Conservation (phyloP, 202 grass and related monocot species). For the Setaria viridis region DNA sequence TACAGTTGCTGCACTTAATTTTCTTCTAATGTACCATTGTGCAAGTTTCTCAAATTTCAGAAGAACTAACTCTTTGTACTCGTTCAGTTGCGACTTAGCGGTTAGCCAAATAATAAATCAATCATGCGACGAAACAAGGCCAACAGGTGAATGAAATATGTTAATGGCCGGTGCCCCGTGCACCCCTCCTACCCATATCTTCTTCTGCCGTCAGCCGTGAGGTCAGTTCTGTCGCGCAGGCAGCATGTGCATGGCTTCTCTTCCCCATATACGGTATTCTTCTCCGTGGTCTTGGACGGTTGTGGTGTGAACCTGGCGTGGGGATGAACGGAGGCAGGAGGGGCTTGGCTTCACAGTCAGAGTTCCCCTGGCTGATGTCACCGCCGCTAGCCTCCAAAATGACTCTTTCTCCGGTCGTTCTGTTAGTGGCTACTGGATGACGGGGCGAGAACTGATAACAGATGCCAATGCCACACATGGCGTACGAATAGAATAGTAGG, state of each 20-base stretch:
- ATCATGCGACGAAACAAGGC: background rate
- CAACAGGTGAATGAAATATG: background rate
- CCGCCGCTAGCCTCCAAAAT: background rate
- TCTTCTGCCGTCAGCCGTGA: background rate
- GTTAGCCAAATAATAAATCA: no score
- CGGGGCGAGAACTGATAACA: no score
- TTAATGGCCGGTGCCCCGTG: background rate
- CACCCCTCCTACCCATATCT: background rate
- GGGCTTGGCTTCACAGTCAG: background rate
- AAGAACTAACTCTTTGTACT: no score
- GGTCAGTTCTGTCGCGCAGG: background rate
- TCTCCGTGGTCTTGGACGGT: background rate
- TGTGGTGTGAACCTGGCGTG: background rate
- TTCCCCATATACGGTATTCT: background rate
- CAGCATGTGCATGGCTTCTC: background rate
- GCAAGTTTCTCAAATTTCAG: no score
- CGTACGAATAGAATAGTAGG: no score
- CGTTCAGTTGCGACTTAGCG: no score
- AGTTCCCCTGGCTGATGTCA: background rate
- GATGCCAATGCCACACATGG: no score
- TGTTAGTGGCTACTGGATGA: background rate
- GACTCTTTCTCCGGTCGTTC: background rate
- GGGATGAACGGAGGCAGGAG: background rate
- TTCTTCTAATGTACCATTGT: no score
- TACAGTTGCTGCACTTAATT: no score